Conservation (phyloP, 2,329 filamentous ascomycete genomes). For the Xylaria sp. region DNA sequence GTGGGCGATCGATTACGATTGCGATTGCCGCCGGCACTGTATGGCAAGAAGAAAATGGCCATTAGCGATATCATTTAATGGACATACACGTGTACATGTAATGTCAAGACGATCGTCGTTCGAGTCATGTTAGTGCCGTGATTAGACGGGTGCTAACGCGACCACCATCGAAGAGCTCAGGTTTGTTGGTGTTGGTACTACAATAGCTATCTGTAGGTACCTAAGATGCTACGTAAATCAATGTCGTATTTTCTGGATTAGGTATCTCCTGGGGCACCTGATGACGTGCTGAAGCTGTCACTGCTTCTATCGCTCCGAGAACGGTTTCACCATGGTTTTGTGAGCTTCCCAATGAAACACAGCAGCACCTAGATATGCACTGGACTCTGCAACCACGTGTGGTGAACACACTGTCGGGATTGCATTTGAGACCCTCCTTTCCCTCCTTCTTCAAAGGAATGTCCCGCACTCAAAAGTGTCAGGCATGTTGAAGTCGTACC, state of each 20-base stretch:
- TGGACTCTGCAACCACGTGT: conserved; percentile 14
- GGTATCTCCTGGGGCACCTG: conserved; percentile 5
- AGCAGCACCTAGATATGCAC: conserved; percentile 3
- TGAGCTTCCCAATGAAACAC: conserved; percentile 20
- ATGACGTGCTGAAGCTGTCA: conserved; percentile 15
- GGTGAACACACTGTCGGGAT: conserved; percentile 16
- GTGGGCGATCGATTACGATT: not conserved
- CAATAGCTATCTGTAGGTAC: too few species aligned
- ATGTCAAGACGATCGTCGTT: conserved; percentile 12
- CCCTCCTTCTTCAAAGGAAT: not conserved
- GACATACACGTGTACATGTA: too few species aligned
- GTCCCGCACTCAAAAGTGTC: not conserved
- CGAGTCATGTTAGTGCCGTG: conserved; percentile 17
- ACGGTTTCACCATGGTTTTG: conserved; percentile 32
- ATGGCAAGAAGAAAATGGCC: not conserved
- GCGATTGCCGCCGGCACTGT: not conserved
- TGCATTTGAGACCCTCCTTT: conserved; percentile 11
- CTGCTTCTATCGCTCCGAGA: conserved; percentile 10
- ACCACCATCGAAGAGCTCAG: not conserved
- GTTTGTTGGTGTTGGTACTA: conserved; percentile 6
- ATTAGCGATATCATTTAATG: not conserved
- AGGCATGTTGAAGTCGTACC: not conserved
- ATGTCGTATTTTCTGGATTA: not conserved
- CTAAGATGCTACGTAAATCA: too few species aligned
- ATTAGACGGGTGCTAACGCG: not conserved